phyloP scores from a whole-genome alignment of 768 basidiomycete genomes.

The Lepiota venenata region DNA sequence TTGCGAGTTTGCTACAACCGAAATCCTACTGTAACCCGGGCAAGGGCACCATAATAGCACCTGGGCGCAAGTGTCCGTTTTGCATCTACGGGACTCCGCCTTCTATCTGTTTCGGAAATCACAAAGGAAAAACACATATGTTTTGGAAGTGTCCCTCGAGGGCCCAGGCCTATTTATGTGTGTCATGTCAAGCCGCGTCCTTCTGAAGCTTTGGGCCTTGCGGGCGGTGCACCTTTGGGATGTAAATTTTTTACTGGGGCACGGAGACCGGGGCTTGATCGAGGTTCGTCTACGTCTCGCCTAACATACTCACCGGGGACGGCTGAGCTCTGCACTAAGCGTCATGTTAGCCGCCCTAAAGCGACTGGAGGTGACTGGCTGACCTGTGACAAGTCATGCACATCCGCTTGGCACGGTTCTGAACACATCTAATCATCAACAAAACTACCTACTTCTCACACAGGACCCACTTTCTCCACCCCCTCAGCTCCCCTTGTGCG shows the following conservation, averaged over 20 bases:
- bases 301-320: background rate
- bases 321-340: background rate
- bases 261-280: slow-evolving; percentile 1
- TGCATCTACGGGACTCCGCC: too few relatives aligned
- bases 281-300: background rate
- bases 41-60: too few relatives aligned
- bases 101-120: too few relatives aligned
- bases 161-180: slow-evolving; percentile 1
- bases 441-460: background rate
- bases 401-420: background rate
- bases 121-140: background rate
- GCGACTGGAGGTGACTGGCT: background rate
- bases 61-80: too few relatives aligned
- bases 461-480: background rate
- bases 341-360: too few relatives aligned
- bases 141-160: background rate
- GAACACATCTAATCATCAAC: slow-evolving; percentile 9
- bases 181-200: background rate
- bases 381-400: slow-evolving; percentile 13
- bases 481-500: background rate
- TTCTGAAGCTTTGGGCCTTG: background rate
- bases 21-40: too few relatives aligned
- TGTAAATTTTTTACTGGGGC: background rate
- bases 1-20: too few relatives aligned
- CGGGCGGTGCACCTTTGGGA: background rate